Base-by-base conservation (phyloP, 2,329 filamentous ascomycete species). In the Xylogone sp. region DNA sequence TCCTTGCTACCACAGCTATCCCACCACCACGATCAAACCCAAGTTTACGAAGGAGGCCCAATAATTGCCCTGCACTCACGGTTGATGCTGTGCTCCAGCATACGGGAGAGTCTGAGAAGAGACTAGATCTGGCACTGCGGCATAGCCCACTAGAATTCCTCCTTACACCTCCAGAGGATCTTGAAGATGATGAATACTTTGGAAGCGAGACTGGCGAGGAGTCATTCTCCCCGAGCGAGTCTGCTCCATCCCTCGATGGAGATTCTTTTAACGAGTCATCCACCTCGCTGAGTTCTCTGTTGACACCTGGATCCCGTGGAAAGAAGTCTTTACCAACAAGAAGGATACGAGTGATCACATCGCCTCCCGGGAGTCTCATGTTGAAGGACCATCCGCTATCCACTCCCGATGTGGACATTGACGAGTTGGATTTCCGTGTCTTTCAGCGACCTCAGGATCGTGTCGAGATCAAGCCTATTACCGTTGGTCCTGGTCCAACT, bases 1-100 rank as follows among this genome's bases (percentile, higher is more conserved):
- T 86, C 22, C 70, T 86, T 29, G 83, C 83, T 27, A 72, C 83
- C 49, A 86, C 83, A 24, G 77, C 75, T 55, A 86, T 86, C 46
- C 83, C 72, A 58, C 66, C 76, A 46, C 67, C 74, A 57, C 74
- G 69, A 50, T 64, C 52, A 42, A 56, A 53, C 22, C 24, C 46
- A 12, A 58, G 48, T 27, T 31, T 49, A 31, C 59, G 60, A 42
- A 51, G 47, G 43, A 53, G 55, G 22, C 57, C 49, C 18, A 47
- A 51, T 43, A 48, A 57, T 45, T 43, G 56, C 12, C 65, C 64
- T 49, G 67, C 70, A 46, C 72, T 84, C 69, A 82, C 79, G 0
- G 75, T 83, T 10, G 77, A 82, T 52, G 78, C 78, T 6, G 76
- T 83, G 46, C 73, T 83, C 13, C 72, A 75, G 57, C 73, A 76